Conservation (phyloP, 257 asterid genomes). For the Forsythia suspensa region DNA sequence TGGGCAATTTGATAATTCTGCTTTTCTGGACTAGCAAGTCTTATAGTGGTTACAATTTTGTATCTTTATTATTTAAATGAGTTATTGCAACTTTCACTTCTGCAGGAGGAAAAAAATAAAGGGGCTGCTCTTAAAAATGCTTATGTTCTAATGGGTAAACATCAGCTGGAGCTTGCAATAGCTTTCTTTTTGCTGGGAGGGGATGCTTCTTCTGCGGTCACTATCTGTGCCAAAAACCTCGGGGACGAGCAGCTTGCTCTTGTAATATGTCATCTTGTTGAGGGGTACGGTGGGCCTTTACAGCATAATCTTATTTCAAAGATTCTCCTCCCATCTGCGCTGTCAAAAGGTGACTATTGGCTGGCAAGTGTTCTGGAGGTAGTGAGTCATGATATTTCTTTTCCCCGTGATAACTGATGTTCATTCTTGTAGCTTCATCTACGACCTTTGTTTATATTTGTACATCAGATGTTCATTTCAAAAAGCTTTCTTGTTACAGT, state of each 20-base stretch:
- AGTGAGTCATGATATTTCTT: conserved; percentile 23
- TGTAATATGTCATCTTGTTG: conserved; percentile 87
- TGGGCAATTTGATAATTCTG: not conserved
- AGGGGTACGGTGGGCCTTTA: conserved; percentile 78
- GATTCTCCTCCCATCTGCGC: conserved; percentile 82
- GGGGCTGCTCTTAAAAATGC: conserved; percentile 98
- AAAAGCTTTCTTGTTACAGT: conserved; percentile 51
- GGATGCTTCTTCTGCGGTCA: conserved; percentile 88
- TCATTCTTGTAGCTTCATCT: conserved; percentile 21
- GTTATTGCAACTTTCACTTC: conserved; percentile 18
- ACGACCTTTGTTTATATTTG: conserved; percentile 18
- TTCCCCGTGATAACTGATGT: conserved; percentile 15
- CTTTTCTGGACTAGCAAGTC: conserved; percentile 19
- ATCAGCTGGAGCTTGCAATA: conserved; percentile 91
- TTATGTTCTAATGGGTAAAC: conserved; percentile 91
- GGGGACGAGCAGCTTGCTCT: conserved; percentile 99
- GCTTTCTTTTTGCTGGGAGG: conserved; percentile 99
- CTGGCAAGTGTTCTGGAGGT: conserved; percentile 92
- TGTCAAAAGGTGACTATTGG: conserved; percentile 76
- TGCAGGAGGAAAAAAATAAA: conserved; percentile 87
- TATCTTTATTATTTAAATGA: conserved; percentile 13
- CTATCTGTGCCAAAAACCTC: conserved; percentile 86
- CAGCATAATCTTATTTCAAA: conserved; percentile 67
- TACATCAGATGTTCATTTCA: conserved; percentile 17
- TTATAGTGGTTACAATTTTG: conserved; percentile 11